phyloP scores from a whole-genome alignment of 768 basidiomycete genomes.

The Lactarius psammicola region DNA sequence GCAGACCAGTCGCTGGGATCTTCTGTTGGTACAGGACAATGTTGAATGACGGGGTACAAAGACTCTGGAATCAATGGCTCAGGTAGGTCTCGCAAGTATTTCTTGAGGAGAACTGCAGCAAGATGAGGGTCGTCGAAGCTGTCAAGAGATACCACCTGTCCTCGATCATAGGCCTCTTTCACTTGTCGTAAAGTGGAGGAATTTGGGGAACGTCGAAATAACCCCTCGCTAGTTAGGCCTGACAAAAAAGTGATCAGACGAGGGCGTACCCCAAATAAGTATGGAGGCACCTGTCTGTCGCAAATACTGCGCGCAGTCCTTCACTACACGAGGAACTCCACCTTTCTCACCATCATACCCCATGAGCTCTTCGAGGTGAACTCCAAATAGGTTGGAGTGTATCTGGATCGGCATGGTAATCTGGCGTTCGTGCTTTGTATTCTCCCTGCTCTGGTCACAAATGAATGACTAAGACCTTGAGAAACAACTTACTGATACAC shows the following conservation, averaged over 20 bases:
- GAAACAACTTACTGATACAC: constrained; percentile 67
- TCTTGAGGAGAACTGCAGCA: constrained; percentile 83
- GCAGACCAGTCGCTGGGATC: constrained; percentile 56
- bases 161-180: constrained; percentile 82
- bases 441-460: constrained; percentile 54
- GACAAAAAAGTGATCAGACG: neutral
- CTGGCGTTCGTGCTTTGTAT: constrained; percentile 67
- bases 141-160: constrained; percentile 75
- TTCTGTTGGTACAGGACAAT: constrained; percentile 59
- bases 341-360: constrained; percentile 81
- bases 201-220: constrained; percentile 80
- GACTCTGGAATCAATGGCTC: constrained; percentile 73
- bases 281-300: constrained; percentile 49
- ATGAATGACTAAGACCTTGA: neutral
- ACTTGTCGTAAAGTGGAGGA: constrained; percentile 68
- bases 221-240: constrained; percentile 69
- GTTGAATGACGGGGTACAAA: constrained; percentile 60
- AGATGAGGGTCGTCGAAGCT: constrained; percentile 76
- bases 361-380: constrained; percentile 81
- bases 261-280: neutral
- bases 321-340: constrained; percentile 76
- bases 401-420: constrained; percentile 64
- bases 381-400: constrained; percentile 70
- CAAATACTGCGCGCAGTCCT: constrained; percentile 70
- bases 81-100: constrained; percentile 78